Evolutionary conservation across 495 filamentous ascomycete genomes (phyloP).

Genomic region (Trypethelium eluteriae): DNA sequence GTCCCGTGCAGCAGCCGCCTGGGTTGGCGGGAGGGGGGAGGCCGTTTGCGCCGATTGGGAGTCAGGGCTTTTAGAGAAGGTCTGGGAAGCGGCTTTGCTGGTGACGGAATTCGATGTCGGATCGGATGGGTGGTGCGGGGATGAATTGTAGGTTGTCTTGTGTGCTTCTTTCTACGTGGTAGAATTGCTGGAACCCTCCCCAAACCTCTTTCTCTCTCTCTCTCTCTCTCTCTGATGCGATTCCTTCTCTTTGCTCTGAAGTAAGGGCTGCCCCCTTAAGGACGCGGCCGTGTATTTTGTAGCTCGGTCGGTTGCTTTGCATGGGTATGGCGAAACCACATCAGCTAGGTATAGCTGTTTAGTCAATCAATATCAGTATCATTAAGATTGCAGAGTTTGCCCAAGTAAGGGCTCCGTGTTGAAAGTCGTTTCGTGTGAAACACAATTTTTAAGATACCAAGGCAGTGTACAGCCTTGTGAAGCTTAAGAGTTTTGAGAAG

Average conservation of each 20-base stretch:
- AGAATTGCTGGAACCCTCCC: no score
- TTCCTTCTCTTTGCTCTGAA: neutral
- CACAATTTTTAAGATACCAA: no score
- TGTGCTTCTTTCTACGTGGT: neutral
- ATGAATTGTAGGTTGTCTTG: neutral
- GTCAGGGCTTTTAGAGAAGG: neutral
- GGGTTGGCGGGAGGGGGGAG: neutral
- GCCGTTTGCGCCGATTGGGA: neutral
- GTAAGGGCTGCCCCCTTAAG: neutral
- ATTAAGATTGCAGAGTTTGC: no score
- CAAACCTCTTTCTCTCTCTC: no score
- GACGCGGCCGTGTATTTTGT: constrained; percentile 4
- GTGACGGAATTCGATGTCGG: no score
- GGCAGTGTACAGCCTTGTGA: no score
- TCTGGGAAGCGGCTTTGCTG: no score
- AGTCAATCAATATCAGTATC: neutral
- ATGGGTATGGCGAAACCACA: constrained; percentile 1
- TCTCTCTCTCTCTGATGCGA: neutral
- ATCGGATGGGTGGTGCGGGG: neutral
- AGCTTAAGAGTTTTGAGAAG: no score
- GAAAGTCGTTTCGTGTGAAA: no score
- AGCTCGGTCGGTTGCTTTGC: neutral
- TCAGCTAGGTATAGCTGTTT: neutral
- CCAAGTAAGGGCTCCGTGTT: no score
- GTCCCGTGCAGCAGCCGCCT: neutral